A percentile compares a stretch with the other conserved stretches of the same genome.
Evolutionary conservation across 139 green algal species (phyloP).

Genomic region (Nannochloris sp.): DNA sequence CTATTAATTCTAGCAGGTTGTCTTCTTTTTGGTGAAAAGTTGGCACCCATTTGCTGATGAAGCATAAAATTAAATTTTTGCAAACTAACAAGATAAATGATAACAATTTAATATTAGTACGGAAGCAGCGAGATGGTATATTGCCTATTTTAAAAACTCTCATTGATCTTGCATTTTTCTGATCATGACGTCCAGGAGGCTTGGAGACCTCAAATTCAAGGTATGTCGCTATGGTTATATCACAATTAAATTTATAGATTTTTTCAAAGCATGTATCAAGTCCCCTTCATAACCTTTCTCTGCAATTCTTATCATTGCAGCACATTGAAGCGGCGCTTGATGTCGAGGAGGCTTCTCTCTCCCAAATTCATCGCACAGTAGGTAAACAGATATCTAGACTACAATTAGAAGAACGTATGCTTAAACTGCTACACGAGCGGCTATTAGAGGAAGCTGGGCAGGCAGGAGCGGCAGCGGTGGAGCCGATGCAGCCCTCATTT

Average conservation of each 20-base stretch:
- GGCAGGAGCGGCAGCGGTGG: background rate
- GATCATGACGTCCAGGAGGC: background rate
- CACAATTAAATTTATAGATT: background rate
- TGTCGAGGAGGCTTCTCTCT: conserved; percentile 11
- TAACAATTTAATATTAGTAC: too few relatives aligned
- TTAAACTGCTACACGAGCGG: background rate
- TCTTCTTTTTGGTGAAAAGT: too few relatives aligned
- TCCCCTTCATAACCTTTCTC: too few relatives aligned
- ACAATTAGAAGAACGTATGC: conserved; percentile 8
- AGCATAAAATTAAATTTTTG: too few relatives aligned
- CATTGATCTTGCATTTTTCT: background rate
- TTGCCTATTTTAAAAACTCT: background rate
- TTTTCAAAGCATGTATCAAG: background rate
- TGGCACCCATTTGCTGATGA: too few relatives aligned
- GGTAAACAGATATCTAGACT: conserved; percentile 15
- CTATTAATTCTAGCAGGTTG: too few relatives aligned
- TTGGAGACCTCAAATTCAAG: conserved; percentile 2
- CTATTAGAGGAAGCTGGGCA: background rate
- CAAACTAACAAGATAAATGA: too few relatives aligned
- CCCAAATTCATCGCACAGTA: conserved; percentile 6
- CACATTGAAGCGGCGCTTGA: conserved; percentile 13
- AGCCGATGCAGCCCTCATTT: background rate
- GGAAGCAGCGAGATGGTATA: too few relatives aligned
- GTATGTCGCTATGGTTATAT: background rate
- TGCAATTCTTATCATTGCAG: background rate